Base-by-base conservation (phyloP, 2,329 filamentous ascomycete species). In the Phoma sp. region DNA sequence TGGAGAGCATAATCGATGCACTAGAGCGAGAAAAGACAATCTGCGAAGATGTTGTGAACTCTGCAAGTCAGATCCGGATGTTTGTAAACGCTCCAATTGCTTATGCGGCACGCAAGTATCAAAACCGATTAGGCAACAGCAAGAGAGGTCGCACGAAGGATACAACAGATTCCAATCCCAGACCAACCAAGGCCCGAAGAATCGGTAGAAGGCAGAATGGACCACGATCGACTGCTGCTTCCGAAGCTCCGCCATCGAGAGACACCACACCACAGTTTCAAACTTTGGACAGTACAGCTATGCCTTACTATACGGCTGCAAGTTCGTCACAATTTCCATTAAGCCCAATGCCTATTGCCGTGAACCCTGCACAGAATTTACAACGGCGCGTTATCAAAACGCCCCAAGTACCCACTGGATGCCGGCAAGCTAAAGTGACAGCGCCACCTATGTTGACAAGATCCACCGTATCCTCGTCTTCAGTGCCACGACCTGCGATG, bases 1-100 rank as follows among this genome's bases (percentile, higher is more conserved):
- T 74, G 10, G 61, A 68, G 5, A 72, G 69, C 25, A 63, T 74
- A 43, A 62, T 74, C 15, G 47, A 53, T 12, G 70, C 65, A 1
- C 62, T 74, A 1, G 64, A 69, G 56, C 64, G 68, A 26, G 71
- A 74, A 45, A 74, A 73, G 59, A 72, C 71, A 0, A 71, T 74
- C 14, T 73, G 71, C 47, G 71, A 74, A 34, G 71, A 74, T 42
- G 69, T 74, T 14, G 72, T 74, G 63, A 67, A 61, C 50, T 73
- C 70, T 1, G 69, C 68, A 2, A 67, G 68, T 34, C 69, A 73
- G 49, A 72, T 73, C 36, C 62, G 71, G 6, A 74, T 74, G 71
- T 74, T 74, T 28, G 69, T 74, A 14, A 74, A 74, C 29, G 71
- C 71, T 6, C 71, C 71, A 0, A 66, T 64, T 18, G 71, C 71